These are phyloP conservation scores for Stachybotrys elegans DNA, from an alignment of 2,329 filamentous ascomycete genomes.

Conservation along the genomic window DNA sequence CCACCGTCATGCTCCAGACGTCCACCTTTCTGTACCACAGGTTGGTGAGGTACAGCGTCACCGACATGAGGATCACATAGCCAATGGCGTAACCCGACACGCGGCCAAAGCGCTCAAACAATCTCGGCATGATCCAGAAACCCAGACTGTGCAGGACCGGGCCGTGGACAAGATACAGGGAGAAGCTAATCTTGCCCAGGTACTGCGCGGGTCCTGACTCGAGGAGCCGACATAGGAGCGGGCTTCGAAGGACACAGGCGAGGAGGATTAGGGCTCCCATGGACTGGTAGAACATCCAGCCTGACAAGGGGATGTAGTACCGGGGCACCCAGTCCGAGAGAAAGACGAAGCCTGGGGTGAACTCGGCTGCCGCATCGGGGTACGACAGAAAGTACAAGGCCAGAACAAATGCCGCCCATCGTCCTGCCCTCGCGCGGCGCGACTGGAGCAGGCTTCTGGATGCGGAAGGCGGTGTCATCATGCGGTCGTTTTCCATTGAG, in stretches of 20 bases:
- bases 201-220: conserved; percentile 29
- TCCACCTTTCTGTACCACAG: conserved; percentile 31
- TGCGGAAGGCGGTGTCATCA: conserved; percentile 11
- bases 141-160: conserved; percentile 55
- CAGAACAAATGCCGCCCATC: conserved; percentile 23
- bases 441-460: conserved; percentile 7
- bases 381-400: conserved; percentile 34
- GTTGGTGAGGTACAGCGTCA: conserved; percentile 29
- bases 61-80: conserved; percentile 22
- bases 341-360: conserved; percentile 29
- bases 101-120: conserved; percentile 30
- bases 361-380: conserved; percentile 31
- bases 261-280: conserved; percentile 31
- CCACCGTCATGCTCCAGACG: conserved; percentile 29
- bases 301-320: conserved; percentile 29
- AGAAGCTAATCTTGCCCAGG: conserved; percentile 34
- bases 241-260: conserved; percentile 28
- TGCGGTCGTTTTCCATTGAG: conserved; percentile 12
- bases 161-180: conserved; percentile 41
- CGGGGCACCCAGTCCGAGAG: conserved; percentile 27
- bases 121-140: conserved; percentile 48
- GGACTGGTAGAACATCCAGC: conserved; percentile 35
- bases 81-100: conserved; percentile 23
- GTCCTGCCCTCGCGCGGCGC: conserved; percentile 10
- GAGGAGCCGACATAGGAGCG: conserved; percentile 19